Evolutionary conservation across 345 rosid species (phyloP), one percentile per base, ranked within the genome.

Genomic region (Cardamine resedifolia): DNA sequence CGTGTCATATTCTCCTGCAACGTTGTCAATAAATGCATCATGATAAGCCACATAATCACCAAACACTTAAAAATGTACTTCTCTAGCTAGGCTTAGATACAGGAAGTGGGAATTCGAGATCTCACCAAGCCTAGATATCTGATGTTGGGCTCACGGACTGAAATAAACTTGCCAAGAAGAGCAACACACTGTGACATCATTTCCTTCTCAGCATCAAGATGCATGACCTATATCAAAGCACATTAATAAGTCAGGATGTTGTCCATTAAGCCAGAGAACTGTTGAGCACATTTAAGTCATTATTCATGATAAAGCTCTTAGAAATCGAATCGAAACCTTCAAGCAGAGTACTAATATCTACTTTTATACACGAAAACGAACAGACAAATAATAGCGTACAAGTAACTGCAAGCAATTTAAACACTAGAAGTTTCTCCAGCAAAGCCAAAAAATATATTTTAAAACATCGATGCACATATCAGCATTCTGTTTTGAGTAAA

Each of bases 121-220:
- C 91, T 82, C 79, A 96, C 98, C 97, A 96, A 84, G 73, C 99
- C 99, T 76, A 96, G 97, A 75, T 96, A 96, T 77, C 99, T 88
- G 80, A 96, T 96, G 81, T 96, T 96, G 70, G 99, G 99, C 81
- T 96, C 99, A 38, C 99, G 98, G 28, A 96, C 99, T n/a, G 99
- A 94, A 67, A 96, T 90, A 76, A 92, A 96, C 84, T 96, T 96
- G 58, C 99, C 99, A 69, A 96, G 97, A 68, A 96, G 97, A 64
- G 98, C 92, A 71, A 96, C 96, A 72, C 99, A 92, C 78, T 96
- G 99, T 73, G 99, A 90, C 96, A 96, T 90, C 99, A 96, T 92
- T 86, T 96, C 99, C 60, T 87, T 92, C 79, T 96, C 99, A 58
- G 99, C 99, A 88, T 96, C 98, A 80, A 96, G 99, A 83, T 96